A percentile compares a stretch with the other conserved stretches of the same genome.
Conservation (phyloP, 179 eudicot species). For the Heliamphora pulchella region DNA sequence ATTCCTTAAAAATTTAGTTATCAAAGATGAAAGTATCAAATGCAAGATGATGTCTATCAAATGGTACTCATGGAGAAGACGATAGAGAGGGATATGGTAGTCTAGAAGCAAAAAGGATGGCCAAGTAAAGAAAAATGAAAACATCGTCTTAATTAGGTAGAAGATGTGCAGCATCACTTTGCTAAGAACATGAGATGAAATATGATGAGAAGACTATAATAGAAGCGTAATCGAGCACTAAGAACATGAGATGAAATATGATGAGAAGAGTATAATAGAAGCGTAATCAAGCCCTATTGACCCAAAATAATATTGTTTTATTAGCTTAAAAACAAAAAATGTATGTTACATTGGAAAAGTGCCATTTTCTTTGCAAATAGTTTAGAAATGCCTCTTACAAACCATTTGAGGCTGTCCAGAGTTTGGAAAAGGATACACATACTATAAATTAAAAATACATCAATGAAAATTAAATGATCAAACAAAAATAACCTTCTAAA, state of each 20-base stretch:
- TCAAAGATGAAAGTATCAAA: not conserved
- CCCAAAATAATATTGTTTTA: not conserved
- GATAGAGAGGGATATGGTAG: not conserved
- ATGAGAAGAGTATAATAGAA: not conserved
- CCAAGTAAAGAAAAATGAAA: not conserved
- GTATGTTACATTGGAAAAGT: not conserved
- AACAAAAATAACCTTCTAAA: not conserved
- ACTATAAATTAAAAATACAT: not conserved
- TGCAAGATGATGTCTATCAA: not conserved
- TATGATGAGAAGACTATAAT: not conserved
- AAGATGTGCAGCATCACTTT: not conserved
- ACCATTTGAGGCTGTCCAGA: not conserved
- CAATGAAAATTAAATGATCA: not conserved
- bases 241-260: not conserved
- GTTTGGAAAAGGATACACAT: not conserved
- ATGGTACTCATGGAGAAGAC: not conserved
- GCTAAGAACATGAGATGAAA: conserved; percentile 5
- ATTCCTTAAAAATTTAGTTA: not conserved
- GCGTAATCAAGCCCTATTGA: not conserved
- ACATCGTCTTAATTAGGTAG: not conserved
- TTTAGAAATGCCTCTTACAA: not conserved
- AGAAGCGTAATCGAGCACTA: not conserved
- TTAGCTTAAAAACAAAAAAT: too few relatives aligned
- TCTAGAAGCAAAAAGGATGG: not conserved
- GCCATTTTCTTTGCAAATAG: not conserved